These are phyloP conservation scores for Pythium aphanidermatum DNA, from an alignment of 352 stramenopile genomes.

Conservation along the genomic window DNA sequence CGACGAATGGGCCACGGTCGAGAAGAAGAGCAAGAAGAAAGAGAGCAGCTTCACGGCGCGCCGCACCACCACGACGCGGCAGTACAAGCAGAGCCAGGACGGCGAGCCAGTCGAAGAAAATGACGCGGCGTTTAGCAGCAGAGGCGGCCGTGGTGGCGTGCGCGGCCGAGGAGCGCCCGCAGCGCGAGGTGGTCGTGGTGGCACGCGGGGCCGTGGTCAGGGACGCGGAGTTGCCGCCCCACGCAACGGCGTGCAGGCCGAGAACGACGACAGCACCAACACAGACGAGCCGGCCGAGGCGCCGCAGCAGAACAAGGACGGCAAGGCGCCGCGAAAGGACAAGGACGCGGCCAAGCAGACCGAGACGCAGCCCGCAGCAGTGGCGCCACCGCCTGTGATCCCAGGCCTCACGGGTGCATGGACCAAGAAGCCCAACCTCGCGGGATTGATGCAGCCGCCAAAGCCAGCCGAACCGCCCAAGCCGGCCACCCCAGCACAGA, in stretches of 20 bases:
- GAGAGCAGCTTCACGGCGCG: not conserved
- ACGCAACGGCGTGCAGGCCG: slow-evolving; percentile 27
- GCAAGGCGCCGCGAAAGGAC: slow-evolving; percentile 32
- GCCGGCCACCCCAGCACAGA: slow-evolving; percentile 11
- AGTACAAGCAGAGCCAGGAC: slow-evolving; percentile 8
- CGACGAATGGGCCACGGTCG: slow-evolving; percentile 71
- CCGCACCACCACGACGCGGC: not conserved
- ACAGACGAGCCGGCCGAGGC: slow-evolving; percentile 41
- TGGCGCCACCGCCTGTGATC: slow-evolving; percentile 22
- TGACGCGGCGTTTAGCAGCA: slow-evolving; percentile 26
- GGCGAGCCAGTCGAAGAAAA: not conserved
- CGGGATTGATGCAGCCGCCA: slow-evolving; percentile 10
- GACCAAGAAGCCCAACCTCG: slow-evolving; percentile 26
- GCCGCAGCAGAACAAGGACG: slow-evolving; percentile 18
- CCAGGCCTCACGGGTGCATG: slow-evolving; percentile 21
- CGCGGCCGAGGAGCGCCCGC: slow-evolving; percentile 41
- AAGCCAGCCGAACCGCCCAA: slow-evolving; percentile 18
- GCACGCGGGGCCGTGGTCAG: slow-evolving; percentile 18
- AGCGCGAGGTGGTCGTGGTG: slow-evolving; percentile 44
- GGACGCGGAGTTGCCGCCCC: slow-evolving; percentile 32
- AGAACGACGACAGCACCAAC: slow-evolving; percentile 41
- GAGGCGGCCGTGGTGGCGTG: slow-evolving; percentile 33
- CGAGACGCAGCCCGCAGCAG: slow-evolving; percentile 25
- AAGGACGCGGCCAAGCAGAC: slow-evolving; percentile 36
- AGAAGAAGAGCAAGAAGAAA: slow-evolving; percentile 81